Percentiles rank a stretch among this genome's conserved stretches.
These are phyloP conservation scores for Fagus crenata DNA, from an alignment of 306 rosid genomes.

Conservation along the genomic window DNA sequence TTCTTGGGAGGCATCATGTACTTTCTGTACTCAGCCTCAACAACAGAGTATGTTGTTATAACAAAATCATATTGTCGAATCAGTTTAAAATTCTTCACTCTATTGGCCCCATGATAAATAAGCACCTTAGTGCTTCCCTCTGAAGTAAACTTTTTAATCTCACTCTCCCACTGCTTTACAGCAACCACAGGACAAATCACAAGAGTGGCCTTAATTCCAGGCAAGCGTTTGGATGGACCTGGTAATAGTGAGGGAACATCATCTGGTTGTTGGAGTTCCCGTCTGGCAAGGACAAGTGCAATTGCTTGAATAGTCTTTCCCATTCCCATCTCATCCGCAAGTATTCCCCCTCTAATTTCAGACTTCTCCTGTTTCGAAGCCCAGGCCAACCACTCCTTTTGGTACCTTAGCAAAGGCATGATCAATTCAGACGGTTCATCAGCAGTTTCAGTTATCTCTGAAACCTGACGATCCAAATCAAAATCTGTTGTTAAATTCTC, in stretches of 20 bases:
- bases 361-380: conserved; percentile 78
- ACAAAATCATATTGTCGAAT: conserved; percentile 75
- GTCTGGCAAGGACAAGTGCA: conserved; percentile 86
- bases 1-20: conserved; percentile 78
- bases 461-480: conserved; percentile 51
- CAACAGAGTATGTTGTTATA: conserved; percentile 73
- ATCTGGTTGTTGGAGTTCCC: conserved; percentile 29
- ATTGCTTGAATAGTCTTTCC: conserved; percentile 96
- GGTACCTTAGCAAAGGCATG: conserved; percentile 78
- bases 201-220: conserved; percentile 62
- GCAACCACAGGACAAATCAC: conserved; percentile 93
- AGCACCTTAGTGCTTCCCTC: conserved; percentile 80
- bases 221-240: conserved; percentile 49
- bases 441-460: conserved; percentile 54
- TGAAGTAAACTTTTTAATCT: conserved; percentile 70
- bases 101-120: conserved; percentile 77
- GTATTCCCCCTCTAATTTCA: conserved; percentile 73
- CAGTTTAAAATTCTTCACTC: conserved; percentile 52
- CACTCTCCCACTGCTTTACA: conserved; percentile 82
- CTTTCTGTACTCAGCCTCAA: conserved; percentile 83
- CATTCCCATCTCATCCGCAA: conserved; percentile 99
- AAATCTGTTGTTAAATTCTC: conserved; percentile 40
- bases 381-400: conserved; percentile 93
- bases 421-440: conserved; percentile 68
- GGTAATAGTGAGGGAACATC: conserved; percentile 35